Evolutionary conservation across 805 yeast species (phyloP).

Genomic region (Sungouiella thailandica): DNA sequence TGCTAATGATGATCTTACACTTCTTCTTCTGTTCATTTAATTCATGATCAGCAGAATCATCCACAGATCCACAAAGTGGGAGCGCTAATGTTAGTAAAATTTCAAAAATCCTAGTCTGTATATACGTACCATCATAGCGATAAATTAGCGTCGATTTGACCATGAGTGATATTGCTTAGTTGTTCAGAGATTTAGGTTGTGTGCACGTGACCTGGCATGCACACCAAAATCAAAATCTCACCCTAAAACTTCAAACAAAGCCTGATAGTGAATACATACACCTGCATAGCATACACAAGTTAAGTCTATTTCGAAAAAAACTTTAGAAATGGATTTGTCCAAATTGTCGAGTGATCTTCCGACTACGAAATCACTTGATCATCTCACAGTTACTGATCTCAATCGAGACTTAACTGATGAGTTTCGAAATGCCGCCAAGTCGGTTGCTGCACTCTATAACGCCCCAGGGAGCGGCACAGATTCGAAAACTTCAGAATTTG

Average conservation of each 20-base stretch:
- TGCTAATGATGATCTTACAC: constrained; percentile 67
- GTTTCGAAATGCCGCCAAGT: constrained; percentile 66
- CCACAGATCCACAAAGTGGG: constrained; percentile 89
- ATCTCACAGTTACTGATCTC: constrained; percentile 43
- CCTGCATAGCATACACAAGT: no score
- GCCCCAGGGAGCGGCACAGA: constrained; percentile 1
- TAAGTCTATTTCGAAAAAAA: no score
- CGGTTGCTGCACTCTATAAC: constrained; percentile 53
- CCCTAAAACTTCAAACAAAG: no score
- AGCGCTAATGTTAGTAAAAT: constrained; percentile 47
- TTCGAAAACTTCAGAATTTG: constrained; percentile 22
- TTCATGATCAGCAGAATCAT: constrained; percentile 57
- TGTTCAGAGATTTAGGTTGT: no score
- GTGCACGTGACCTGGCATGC: no score
- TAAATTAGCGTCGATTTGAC: constrained; percentile 64
- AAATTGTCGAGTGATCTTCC: constrained; percentile 55
- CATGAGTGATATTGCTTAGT: no score
- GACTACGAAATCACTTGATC: constrained; percentile 43
- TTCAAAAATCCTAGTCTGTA: not conserved
- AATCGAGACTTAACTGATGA: constrained; percentile 54
- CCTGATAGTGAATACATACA: no score
- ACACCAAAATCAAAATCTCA: no score
- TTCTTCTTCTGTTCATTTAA: constrained; percentile 78
- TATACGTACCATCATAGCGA: constrained; percentile 54
- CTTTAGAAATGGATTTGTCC: constrained; percentile 63